Percentiles rank a stretch among this genome's conserved stretches.
Conservation (phyloP, 306 rosid genomes). For the Medicago arabica region DNA sequence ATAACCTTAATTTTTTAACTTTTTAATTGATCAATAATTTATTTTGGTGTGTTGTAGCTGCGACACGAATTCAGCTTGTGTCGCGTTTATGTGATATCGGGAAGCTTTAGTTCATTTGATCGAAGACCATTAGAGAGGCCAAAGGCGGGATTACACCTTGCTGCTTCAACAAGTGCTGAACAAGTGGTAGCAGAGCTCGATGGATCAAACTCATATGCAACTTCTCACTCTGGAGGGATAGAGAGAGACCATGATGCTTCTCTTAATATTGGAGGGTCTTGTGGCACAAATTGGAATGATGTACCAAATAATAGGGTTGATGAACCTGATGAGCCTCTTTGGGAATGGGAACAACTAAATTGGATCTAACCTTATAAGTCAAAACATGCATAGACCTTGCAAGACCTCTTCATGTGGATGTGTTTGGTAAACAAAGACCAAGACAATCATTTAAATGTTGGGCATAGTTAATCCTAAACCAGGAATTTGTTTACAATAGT, state of each 20-base stretch:
- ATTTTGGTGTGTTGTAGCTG: slow-evolving; percentile 51
- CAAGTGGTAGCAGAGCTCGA: slow-evolving; percentile 20
- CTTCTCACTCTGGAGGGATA: slow-evolving; percentile 37
- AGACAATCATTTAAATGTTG: neutral
- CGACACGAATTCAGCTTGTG: slow-evolving; percentile 83
- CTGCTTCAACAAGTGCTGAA: neutral
- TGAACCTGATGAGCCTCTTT: neutral
- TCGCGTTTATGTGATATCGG: slow-evolving; percentile 80
- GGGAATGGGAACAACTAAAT: slow-evolving; percentile 64
- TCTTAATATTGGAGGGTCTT: slow-evolving; percentile 37
- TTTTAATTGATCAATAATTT: neutral
- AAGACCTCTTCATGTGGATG: neutral
- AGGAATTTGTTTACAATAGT: neutral
- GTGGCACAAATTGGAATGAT: slow-evolving; percentile 1
- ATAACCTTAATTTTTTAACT: neutral
- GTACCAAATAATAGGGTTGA: neutral
- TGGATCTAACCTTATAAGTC: slow-evolving; percentile 41
- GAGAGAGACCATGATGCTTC: neutral
- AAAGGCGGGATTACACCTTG: slow-evolving; percentile 5
- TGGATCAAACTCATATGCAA: neutral
- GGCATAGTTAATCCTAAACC: neutral
- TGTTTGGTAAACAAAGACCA: neutral
- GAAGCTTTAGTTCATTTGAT: slow-evolving; percentile 76
- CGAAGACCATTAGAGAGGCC: slow-evolving; percentile 60
- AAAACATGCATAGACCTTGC: slow-evolving; percentile 14